Evolutionary conservation across 495 filamentous ascomycete genomes (phyloP), one percentile per base, ranked within the genome.

Genomic region (Rusavskia elegans): DNA sequence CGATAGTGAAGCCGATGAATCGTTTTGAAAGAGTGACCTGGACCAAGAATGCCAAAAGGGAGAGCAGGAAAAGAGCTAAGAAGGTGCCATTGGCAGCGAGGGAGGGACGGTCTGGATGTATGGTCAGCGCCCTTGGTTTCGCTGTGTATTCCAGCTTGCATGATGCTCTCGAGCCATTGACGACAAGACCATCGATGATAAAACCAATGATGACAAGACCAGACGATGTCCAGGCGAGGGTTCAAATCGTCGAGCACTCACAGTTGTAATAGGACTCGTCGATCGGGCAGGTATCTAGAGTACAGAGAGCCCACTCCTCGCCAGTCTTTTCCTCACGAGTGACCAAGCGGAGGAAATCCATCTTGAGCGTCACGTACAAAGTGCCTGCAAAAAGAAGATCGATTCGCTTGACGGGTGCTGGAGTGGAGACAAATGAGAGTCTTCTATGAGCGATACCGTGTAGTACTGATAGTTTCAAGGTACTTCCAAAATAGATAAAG

Each of bases 101-200:
- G 57, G 74, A 80, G 1, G 81, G 82, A 46, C 75, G 75, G 64
- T 84, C 84, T 23, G 79, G 14, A 79, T 55, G 81, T 73, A n/a
- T 64, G 8, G 21, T 46, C 19, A 46, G 41, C 41, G 62, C 67
- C 21, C 11, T 5, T 27, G 25, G 25, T 27, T 27, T 27, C 4
- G 25, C 25, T 27, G 7, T 27, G 2, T 27, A 27, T 5, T 27
- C 25, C 25, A 27, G 25, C 25, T 1, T 27, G 25, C 7, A 27
- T 27, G 25, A 27, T 27, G 4, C 25, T 27, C 25, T 23, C n/a
- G 4, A 45, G 41, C 0, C 16, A 19, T 27, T 3, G 25, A 27
- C 7, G 7, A 27, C n/a, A n/a, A n/a, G n/a, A n/a, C n/a, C n/a
- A n/a, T n/a, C n/a, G n/a, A n/a, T 7, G 2, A 11, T 35, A 11